Evolutionary conservation across 805 yeast genomes (phyloP).

Genomic region (Saccharomycopsis malanga): DNA sequence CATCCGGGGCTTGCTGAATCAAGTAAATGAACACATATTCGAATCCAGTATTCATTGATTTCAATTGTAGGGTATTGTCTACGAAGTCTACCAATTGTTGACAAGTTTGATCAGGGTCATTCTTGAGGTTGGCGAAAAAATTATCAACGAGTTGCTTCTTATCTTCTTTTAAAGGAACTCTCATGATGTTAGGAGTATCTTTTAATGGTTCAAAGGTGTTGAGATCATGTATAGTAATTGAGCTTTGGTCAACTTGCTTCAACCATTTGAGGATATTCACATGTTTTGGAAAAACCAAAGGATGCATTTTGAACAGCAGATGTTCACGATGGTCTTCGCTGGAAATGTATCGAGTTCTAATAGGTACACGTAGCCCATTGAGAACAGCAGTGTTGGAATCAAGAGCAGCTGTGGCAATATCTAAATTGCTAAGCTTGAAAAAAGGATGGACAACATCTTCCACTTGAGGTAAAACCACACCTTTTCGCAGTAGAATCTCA

Average conservation of each 20-base stretch:
- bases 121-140: neutral
- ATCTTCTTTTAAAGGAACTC: neutral
- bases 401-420: neutral
- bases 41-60: neutral
- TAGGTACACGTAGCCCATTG: no score
- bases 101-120: neutral
- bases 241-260: no score
- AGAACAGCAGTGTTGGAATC: neutral
- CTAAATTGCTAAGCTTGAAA: neutral
- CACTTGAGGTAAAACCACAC: neutral
- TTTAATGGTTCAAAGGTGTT: no score
- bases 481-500: neutral
- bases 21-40: neutral
- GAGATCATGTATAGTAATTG: no score
- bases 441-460: neutral
- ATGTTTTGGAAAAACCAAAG: no score
- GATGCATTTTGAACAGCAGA: no score
- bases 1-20: neutral
- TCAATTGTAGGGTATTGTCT: neutral
- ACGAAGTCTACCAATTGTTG: neutral
- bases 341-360: no score
- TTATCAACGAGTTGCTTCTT: neutral
- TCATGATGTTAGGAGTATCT: no score
- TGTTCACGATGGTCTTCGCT: no score
- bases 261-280: no score